Base-by-base conservation (phyloP, 176 grass and related monocot species). In the Lolium rigidum region DNA sequence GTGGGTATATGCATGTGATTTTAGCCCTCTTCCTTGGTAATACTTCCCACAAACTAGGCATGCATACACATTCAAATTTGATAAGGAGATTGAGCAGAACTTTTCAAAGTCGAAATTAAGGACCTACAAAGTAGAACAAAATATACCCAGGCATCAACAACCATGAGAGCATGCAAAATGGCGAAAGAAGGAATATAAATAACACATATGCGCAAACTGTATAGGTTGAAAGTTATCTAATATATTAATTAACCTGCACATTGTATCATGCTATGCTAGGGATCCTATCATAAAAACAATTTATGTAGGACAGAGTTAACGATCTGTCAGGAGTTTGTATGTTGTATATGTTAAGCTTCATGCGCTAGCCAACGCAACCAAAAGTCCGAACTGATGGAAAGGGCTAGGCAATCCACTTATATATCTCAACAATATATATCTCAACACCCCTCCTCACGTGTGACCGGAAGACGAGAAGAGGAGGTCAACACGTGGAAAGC, bases 81-180 rank as follows among this genome's bases (percentile, higher is more conserved):
- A 98, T n/a, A 98, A 82, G 70, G 97, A 98, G 25, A 95, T 98
- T 55, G 94, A 98, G 80, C 97, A 98, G 60, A 95, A 95, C 70
- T 92, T 98, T 86, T 98, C 97, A 87, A 98, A 98, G 90, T 98
- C 97, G 88, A 98, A 98, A 86, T 98, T 94, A 93, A 98, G 91
- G 80, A 98, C 97, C 97, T 98, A 83, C 37, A 86, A 69, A 66
- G 28, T 14, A 74, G 59, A 13, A 77, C 17, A 80, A 58, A 37
- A 28, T 54, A 63, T 9, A 71, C 4, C 61, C 38, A 60, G 4
- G 7, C 11, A 58, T 80, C 12, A 49, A 62, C 48, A 74, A 66
- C 24, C 56, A 85, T 58, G 18, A 59, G 9, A 85, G 43, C 24
- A n/a, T 5, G 24, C 50, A 80, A 24, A 82, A 14, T 78, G n/a